These are phyloP conservation scores for Colletotrichum higginsianum DNA, from an alignment of 2,329 filamentous ascomycete genomes.

Conservation along the genomic window DNA sequence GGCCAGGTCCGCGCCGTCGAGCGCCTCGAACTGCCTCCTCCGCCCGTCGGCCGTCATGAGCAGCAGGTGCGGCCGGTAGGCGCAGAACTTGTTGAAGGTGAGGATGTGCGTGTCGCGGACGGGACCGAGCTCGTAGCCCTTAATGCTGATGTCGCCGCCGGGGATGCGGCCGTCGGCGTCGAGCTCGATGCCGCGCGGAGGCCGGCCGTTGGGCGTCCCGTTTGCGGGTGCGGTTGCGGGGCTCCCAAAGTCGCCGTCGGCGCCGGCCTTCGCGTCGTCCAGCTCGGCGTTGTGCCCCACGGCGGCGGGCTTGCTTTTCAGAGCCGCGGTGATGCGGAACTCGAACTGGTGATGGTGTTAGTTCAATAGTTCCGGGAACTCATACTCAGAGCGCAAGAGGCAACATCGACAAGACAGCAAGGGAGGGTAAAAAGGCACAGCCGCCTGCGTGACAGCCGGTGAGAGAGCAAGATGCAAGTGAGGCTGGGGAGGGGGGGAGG, in stretches of 20 bases:
- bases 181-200: neutral
- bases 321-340: conserved; percentile 34
- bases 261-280: neutral
- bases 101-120: conserved; percentile 61
- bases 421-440: neutral
- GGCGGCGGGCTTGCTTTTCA: conserved; percentile 33
- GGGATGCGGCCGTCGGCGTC: conserved; percentile 43
- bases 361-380: neutral
- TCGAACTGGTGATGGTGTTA: conserved; percentile 20
- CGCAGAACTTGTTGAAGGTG: conserved; percentile 64
- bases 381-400: no score
- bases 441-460: neutral
- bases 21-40: conserved; percentile 60
- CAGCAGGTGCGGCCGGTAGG: conserved; percentile 63
- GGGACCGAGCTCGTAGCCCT: conserved; percentile 57
- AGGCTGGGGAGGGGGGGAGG: neutral
- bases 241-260: neutral
- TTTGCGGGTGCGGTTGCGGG: neutral
- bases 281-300: conserved; percentile 30
- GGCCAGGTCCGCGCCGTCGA: conserved; percentile 57
- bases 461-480: neutral
- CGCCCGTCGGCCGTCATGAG: conserved; percentile 63
- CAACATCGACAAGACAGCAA: no score
- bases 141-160: conserved; percentile 59
- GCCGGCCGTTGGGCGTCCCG: neutral